Conservation (phyloP, 148 eudicot species). For the Camellia lanceoleosa region DNA sequence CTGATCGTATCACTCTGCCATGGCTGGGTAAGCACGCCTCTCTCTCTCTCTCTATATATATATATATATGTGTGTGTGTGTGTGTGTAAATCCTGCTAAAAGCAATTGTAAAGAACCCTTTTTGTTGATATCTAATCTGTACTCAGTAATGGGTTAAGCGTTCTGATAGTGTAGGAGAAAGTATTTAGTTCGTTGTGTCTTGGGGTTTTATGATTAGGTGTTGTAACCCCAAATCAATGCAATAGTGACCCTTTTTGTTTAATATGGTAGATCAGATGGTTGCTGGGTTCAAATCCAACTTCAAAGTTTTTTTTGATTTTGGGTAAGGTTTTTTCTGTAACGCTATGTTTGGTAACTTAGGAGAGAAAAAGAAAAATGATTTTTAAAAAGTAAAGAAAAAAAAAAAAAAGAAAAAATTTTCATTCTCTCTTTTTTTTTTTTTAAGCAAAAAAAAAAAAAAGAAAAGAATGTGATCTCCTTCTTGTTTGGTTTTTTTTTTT, state of each 20-base stretch:
- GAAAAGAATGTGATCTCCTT: too few relatives aligned
- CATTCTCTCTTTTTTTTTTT: too few relatives aligned
- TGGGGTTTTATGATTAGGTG: background rate
- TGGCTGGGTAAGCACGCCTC: conserved; percentile 14
- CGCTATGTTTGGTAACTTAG: too few relatives aligned
- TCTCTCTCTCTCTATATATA: background rate
- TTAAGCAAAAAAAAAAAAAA: too few relatives aligned
- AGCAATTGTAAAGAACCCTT: background rate
- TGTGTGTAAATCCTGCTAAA: background rate
- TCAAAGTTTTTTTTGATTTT: background rate
- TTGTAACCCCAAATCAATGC: background rate
- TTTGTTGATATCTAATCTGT: background rate
- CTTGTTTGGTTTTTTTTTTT: too few relatives aligned
- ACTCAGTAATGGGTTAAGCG: background rate
- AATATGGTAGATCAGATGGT: background rate
- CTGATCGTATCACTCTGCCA: conserved; percentile 7
- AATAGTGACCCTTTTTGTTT: background rate
- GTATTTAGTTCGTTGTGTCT: background rate
- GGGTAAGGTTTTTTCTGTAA: background rate
- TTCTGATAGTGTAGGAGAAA: background rate
- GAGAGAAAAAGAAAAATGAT: too few relatives aligned
- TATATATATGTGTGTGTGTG: background rate
- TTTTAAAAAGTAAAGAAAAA: too few relatives aligned
- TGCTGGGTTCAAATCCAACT: background rate
- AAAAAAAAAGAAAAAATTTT: too few relatives aligned